phyloP scores from a whole-genome alignment of 257 asterid genomes.

The Gentiana macrophylla region DNA sequence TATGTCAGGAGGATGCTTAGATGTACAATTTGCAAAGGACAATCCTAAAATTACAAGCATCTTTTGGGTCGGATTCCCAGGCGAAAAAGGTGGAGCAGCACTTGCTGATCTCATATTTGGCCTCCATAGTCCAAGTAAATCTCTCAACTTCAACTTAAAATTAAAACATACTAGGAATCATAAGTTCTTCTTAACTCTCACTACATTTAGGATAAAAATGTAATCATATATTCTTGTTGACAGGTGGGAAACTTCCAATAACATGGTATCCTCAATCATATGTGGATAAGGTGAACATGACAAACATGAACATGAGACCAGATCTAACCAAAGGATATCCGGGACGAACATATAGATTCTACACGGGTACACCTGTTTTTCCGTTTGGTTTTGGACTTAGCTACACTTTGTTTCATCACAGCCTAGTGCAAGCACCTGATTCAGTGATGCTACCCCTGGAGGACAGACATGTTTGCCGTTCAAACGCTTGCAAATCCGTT shows the following conservation, averaged over 20 bases:
- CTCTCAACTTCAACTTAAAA: not conserved
- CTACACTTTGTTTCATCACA: constrained; percentile 35
- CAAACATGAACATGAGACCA: constrained; percentile 80
- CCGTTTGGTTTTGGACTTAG: constrained; percentile 69
- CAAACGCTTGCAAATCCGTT: constrained; percentile 31
- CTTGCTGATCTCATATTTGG: constrained; percentile 69
- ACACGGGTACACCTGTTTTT: constrained; percentile 56
- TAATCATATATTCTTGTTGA: too few species aligned
- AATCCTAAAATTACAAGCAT: constrained; percentile 63
- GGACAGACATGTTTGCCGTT: constrained; percentile 35
- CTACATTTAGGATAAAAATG: not conserved
- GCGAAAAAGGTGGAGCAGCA: constrained; percentile 93
- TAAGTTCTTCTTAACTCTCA: too few species aligned
- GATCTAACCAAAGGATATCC: constrained; percentile 58
- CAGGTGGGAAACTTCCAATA: constrained; percentile 83
- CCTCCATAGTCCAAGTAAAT: constrained; percentile 58
- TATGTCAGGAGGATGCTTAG: constrained; percentile 90
- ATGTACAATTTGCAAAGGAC: constrained; percentile 62
- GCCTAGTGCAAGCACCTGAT: constrained; percentile 36
- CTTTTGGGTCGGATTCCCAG: constrained; percentile 90
- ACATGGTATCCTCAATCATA: constrained; percentile 74
- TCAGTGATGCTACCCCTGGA: constrained; percentile 23
- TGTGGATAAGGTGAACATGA: constrained; percentile 40
- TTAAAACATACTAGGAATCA: not conserved
- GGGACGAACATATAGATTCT: constrained; percentile 69